Evolutionary conservation across 2,329 filamentous ascomycete genomes (phyloP), one percentile per base, ranked within the genome.

Genomic region (Colletotrichum sansevieriae): DNA sequence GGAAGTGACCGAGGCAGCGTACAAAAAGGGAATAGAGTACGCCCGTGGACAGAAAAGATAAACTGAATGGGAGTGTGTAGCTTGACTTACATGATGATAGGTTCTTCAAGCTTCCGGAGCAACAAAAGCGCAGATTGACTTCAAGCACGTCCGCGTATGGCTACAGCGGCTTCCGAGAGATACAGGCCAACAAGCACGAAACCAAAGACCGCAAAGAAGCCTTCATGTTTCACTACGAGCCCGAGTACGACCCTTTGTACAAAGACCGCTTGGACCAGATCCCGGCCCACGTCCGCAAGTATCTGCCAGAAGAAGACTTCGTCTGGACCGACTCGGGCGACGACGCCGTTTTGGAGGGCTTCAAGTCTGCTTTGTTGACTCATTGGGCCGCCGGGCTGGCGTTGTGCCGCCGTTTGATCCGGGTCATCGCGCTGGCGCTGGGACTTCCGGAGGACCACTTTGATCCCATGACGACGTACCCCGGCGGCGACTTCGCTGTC

Each of bases 301-400:
- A 69, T 11, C 63, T 65, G 12, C 68, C 57, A 22, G 52, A 65
- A 18, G 71, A 70, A 44, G 65, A 72, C 44, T 70, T 73, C 43
- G 10, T 55, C 25, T 69, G 66, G 66, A 39, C 56, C 35, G 66
- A 69, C 43, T 29, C 52, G 7, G 66, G 66, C 41, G 56, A 83
- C 68, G 78, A 75, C 0, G 74, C 77, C 39, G 75, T 76, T 18
- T 75, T 83, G 1, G 77, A 79, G 0, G 73, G 81, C 6, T 68
- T 83, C 59, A 83, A 83, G 64, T 75, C 74, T 2, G 78, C 79
- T 12, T 82, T 84, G 54, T 74, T 84, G 12, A 52, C 81, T 9
- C 81, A 84, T 63, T 84, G 83, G 82, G 64, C 65, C 41, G 71
- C 63, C 41, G 70, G 73, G 15, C 70, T 74, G 13, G 65, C 51